Conservation (phyloP, 2,329 filamentous ascomycete genomes). For the Mollisia scopiformis region DNA sequence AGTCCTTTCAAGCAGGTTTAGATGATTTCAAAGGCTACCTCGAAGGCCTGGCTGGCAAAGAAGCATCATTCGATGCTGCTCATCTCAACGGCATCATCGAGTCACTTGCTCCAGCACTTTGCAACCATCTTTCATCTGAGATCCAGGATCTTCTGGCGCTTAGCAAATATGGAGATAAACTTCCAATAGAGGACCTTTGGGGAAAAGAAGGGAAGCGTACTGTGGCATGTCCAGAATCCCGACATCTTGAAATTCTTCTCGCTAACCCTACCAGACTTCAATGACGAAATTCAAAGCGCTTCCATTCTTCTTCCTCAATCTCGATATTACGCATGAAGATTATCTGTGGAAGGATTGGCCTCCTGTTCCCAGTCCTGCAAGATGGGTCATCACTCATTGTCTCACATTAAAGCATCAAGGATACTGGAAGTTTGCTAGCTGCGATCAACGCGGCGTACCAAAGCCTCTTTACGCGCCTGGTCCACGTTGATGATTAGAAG, state of each 20-base stretch:
- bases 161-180: conserved; percentile 26
- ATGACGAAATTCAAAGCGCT: conserved; percentile 55
- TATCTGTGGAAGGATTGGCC: conserved; percentile 66
- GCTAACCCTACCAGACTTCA: conserved; percentile 45
- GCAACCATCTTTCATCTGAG: conserved; percentile 33
- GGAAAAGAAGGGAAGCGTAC: conserved; percentile 31
- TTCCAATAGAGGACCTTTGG: conserved; percentile 28
- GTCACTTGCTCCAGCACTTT: conserved; percentile 32
- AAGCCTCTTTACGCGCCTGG: conserved; percentile 38
- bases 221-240: conserved; percentile 15
- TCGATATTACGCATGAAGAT: conserved; percentile 61
- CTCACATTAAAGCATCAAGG: conserved; percentile 57
- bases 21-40: conserved; percentile 13
- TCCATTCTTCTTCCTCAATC: conserved; percentile 66
- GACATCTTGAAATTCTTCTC: not conserved
- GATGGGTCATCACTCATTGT: conserved; percentile 62
- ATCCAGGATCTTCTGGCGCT: conserved; percentile 32
- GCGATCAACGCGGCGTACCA: conserved; percentile 43
- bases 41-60: conserved; percentile 6
- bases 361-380: conserved; percentile 62
- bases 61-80: conserved; percentile 22
- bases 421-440: conserved; percentile 70
- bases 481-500: too few relatives aligned
- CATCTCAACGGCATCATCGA: conserved; percentile 35
- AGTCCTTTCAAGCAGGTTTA: conserved; percentile 14